phyloP scores from a whole-genome alignment of 148 eudicot genomes.

The Vaccinium vitisidaea region DNA sequence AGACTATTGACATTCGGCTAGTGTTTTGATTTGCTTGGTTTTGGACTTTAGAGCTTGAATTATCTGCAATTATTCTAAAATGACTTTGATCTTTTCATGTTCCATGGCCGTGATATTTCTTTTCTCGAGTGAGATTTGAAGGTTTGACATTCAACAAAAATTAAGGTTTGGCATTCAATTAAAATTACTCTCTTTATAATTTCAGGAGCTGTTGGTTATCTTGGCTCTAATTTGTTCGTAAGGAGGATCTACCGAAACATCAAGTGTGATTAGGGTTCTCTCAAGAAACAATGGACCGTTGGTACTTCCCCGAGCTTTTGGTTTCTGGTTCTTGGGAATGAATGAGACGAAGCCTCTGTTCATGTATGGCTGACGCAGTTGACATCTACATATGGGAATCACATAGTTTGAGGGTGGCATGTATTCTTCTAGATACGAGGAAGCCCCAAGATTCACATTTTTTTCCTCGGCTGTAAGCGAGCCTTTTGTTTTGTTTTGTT shows the following conservation, averaged over 20 bases:
- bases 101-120: neutral
- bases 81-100: neutral
- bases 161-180: too few species aligned
- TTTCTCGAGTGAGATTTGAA: too few species aligned
- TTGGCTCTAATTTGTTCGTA: slow-evolving; percentile 48
- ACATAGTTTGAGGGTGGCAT: slow-evolving; percentile 12
- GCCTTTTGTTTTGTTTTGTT: neutral
- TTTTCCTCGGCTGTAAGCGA: slow-evolving; percentile 25
- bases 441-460: slow-evolving; percentile 19
- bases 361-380: neutral
- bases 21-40: neutral
- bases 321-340: neutral
- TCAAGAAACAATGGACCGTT: slow-evolving; percentile 6
- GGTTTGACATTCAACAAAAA: too few species aligned
- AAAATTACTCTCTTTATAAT: neutral
- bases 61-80: neutral
- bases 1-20: neutral
- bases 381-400: neutral
- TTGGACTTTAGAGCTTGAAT: neutral
- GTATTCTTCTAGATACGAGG: neutral
- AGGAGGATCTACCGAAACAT: slow-evolving; percentile 45
- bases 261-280: slow-evolving; percentile 43
- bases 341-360: neutral
- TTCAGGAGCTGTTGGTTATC: slow-evolving; percentile 48
- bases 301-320: neutral